Percentiles rank a stretch among this genome's conserved stretches.
Evolutionary conservation across 176 grass and related monocot species (phyloP).

Genomic region (Saccharum officinarum): DNA sequence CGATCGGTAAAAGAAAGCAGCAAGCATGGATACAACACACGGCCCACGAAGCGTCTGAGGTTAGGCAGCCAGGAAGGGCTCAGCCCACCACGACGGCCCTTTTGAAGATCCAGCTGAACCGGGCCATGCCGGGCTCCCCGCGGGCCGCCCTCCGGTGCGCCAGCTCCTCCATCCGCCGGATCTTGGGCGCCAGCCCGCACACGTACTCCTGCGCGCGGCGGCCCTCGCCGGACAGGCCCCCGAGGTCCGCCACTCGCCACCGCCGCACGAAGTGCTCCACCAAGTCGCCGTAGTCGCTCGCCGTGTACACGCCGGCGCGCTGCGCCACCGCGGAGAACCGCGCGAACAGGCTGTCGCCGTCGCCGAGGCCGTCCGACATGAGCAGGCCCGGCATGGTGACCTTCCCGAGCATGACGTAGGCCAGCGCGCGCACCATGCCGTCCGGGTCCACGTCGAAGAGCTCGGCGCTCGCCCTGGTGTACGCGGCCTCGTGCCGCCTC

Average conservation of each 20-base stretch:
- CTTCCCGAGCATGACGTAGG: slow-evolving; percentile 35
- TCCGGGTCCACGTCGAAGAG: slow-evolving; percentile 39
- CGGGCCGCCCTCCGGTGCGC: slow-evolving; percentile 11
- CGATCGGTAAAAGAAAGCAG: not conserved
- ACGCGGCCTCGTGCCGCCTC: slow-evolving; percentile 38
- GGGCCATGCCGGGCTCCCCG: not conserved
- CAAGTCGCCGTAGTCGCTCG: slow-evolving; percentile 38
- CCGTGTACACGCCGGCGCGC: slow-evolving; percentile 31
- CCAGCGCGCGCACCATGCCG: slow-evolving; percentile 36
- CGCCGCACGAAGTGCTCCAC: slow-evolving; percentile 42
- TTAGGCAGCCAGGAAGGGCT: not conserved
- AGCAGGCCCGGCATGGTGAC: slow-evolving; percentile 38
- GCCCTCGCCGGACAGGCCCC: slow-evolving; percentile 34
- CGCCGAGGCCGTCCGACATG: slow-evolving; percentile 22
- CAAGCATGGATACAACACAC: not conserved
- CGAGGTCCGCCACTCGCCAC: slow-evolving; percentile 36
- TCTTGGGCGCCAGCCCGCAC: slow-evolving; percentile 29
- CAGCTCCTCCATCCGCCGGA: slow-evolving; percentile 35
- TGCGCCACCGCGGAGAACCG: slow-evolving; percentile 38
- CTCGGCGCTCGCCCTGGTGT: slow-evolving; percentile 20
- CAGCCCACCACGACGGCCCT: slow-evolving; percentile 10
- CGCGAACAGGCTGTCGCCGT: not conserved
- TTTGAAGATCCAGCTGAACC: slow-evolving; percentile 47
- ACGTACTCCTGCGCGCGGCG: slow-evolving; percentile 37
- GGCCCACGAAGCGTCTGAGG: not conserved